These are phyloP conservation scores for Cladophialophora psammophila DNA, from an alignment of 2,329 filamentous ascomycete genomes.

Conservation along the genomic window DNA sequence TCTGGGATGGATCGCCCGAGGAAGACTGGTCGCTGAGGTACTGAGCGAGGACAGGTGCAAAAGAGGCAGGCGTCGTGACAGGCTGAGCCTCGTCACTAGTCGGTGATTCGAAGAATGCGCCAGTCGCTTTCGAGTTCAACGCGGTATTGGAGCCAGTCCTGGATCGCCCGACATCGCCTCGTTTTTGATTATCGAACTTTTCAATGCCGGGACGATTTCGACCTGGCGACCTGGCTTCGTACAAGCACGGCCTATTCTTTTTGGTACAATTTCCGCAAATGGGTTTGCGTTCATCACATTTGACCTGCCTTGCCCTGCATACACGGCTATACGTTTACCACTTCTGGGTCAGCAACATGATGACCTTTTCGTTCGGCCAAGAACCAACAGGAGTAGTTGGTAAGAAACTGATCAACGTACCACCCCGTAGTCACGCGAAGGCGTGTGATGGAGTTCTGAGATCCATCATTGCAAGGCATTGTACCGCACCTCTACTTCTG, in stretches of 20 bases:
- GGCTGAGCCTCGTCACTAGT: background rate
- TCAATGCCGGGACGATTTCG: background rate
- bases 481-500: background rate
- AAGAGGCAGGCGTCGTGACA: background rate
- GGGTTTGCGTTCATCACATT: slow-evolving; percentile 12
- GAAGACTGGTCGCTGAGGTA: background rate
- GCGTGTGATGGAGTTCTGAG: background rate
- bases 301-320: slow-evolving; percentile 6
- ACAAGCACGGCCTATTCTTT: slow-evolving; percentile 10
- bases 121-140: background rate
- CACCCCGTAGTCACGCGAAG: slow-evolving; percentile 1
- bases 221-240: slow-evolving; percentile 2
- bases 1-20: background rate
- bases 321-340: slow-evolving; percentile 7
- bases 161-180: background rate
- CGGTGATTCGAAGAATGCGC: background rate
- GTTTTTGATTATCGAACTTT: background rate
- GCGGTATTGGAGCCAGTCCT: background rate
- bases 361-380: background rate
- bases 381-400: background rate
- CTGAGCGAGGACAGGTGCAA: background rate
- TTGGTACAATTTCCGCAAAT: slow-evolving; percentile 8
- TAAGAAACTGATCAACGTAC: background rate
- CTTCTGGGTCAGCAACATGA: background rate
- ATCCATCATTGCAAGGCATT: background rate